Evolutionary conservation across 129 eudicot genomes (phyloP), one percentile per base, ranked within the genome.

Genomic region (Glebionis coronaria): DNA sequence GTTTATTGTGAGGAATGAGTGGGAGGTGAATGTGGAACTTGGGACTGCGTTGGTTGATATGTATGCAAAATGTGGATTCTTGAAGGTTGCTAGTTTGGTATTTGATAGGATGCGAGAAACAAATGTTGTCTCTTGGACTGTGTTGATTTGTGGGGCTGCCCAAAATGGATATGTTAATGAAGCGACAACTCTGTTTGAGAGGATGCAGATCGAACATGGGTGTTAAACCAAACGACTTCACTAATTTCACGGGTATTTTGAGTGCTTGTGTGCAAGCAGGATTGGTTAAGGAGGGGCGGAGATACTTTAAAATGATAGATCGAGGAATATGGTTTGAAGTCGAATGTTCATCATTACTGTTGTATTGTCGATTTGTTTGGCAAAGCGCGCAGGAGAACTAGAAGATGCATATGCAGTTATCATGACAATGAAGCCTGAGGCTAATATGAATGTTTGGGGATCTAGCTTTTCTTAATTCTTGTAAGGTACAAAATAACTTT

Each of bases 301-400:
- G 29, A 56, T 80, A 68, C 61, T 88, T 88, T 63, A 21, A 70
- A 46, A 71, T 84, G 83, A 70, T 85, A 9, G 56, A n/a, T n/a
- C n/a, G n/a, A 81, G 27, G 77, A 72, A 10, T 78, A 57, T 44
- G 84, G 79, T 0, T 49, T 84, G 62, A 78, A 79, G 72, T 87
- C 91, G 3, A 82, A 63, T 58, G 73, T 88, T 73, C 88, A 88
- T 69, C 96, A 88, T 62, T 88, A 80, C 56, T 80, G 96, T 29
- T 88, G 96, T 67, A 69, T 88, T 86, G 88, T 88, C 49, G 88
- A 84, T 73, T 58, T 88, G 77, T 78, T 75, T 73, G 96, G 96
- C 8, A 88, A 82, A 68, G 80, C n/a, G n/a, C n/a, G n/a, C 87
- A 1, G 96, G 91, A 40, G 58, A 67, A 46, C 70, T 88, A 5